A percentile compares a stretch with the other conserved stretches of the same genome.
Conservation (phyloP, 371 early-diverging fungal genomes). For the Mortierella sp. region DNA sequence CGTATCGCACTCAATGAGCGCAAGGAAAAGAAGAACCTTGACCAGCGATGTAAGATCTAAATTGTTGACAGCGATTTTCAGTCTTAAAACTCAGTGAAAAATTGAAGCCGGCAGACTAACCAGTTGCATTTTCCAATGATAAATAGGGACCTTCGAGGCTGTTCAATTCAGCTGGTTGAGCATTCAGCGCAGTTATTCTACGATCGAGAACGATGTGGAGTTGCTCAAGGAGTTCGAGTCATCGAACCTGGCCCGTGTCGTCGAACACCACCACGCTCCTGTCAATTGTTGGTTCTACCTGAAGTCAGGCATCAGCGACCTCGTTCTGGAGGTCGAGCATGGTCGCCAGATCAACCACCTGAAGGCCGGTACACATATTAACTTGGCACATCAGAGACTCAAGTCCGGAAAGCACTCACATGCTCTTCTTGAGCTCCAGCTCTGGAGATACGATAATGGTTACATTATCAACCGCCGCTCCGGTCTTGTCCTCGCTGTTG, state of each 20-base stretch:
- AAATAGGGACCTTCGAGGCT: constrained; percentile 46
- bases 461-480: constrained; percentile 60
- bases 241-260: constrained; percentile 32
- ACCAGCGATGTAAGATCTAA: constrained; percentile 51
- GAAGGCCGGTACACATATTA: constrained; percentile 32
- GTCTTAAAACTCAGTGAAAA: too few species aligned
- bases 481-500: constrained; percentile 38
- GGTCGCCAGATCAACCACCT: constrained; percentile 36
- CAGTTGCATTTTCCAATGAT: too few species aligned
- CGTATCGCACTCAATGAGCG: constrained; percentile 43
- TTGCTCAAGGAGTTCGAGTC: constrained; percentile 46
- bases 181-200: constrained; percentile 10
- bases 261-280: constrained; percentile 26
- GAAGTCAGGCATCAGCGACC: constrained; percentile 47
- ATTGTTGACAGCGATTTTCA: too few species aligned
- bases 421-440: constrained; percentile 56
- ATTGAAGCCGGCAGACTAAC: too few species aligned
- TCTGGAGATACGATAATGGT: constrained; percentile 64
- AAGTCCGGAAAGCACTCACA: constrained; percentile 53
- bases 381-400: constrained; percentile 36
- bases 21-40: constrained; percentile 54
- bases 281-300: constrained; percentile 51
- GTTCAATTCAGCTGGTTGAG: constrained; percentile 45
- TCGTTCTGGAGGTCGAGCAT: constrained; percentile 45
- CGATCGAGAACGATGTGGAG: constrained; percentile 30